A percentile compares a stretch with the other conserved stretches of the same genome.
These are phyloP conservation scores for Microcos paniculata DNA, from an alignment of 345 rosid genomes.

Conservation along the genomic window DNA sequence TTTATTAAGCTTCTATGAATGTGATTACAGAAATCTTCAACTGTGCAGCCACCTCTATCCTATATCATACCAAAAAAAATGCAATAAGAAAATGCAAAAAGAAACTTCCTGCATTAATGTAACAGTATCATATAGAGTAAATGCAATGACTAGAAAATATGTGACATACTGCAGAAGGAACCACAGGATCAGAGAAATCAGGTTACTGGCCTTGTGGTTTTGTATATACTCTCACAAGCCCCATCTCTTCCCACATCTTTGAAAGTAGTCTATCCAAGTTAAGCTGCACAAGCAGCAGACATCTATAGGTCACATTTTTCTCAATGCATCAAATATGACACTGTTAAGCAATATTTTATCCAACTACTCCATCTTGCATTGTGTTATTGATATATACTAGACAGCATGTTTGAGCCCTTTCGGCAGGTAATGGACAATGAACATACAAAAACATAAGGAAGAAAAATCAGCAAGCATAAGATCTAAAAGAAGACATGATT, in stretches of 20 bases:
- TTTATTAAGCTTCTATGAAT: slow-evolving; percentile 93
- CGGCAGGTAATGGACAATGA: not conserved
- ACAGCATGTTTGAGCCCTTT: not conserved
- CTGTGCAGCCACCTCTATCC: slow-evolving; percentile 97
- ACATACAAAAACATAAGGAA: not conserved
- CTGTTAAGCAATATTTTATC: not conserved
- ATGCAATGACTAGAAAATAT: not conserved
- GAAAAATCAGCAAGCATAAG: not conserved
- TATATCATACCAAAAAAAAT: slow-evolving; percentile 32
- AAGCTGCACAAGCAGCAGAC: slow-evolving; percentile 56
- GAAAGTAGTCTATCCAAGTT: slow-evolving; percentile 94
- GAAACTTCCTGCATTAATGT: not conserved
- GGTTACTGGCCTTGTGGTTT: slow-evolving; percentile 99
- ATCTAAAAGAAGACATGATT: not conserved
- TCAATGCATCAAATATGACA: not conserved
- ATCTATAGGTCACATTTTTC: slow-evolving; percentile 15
- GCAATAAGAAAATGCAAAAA: slow-evolving; percentile 3
- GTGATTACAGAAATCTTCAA: slow-evolving; percentile 97
- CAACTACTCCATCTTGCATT: not conserved
- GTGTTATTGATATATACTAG: not conserved
- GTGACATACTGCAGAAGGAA: slow-evolving; percentile 78
- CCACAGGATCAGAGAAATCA: slow-evolving; percentile 88
- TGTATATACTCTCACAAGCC: slow-evolving; percentile 89
- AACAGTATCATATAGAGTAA: not conserved
- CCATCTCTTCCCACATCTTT: slow-evolving; percentile 99